phyloP scores from a whole-genome alignment of 805 yeast genomes.

The Metschnikowia rubicola region DNA sequence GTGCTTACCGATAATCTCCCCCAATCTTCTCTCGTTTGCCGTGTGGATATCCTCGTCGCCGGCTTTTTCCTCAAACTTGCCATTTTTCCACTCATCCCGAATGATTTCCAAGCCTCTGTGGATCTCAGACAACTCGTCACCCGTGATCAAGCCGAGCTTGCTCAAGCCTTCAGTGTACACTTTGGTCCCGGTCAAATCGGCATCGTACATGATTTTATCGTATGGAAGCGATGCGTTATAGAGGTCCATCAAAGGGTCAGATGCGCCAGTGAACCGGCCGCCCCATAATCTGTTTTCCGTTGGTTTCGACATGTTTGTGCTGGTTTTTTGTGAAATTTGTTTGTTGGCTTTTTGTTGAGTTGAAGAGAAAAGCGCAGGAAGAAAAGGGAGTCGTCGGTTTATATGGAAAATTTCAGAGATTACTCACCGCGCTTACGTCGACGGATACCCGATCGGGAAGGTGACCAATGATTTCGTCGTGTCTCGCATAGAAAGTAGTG shows the following conservation, averaged over 20 bases:
- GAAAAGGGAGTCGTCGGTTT: not conserved
- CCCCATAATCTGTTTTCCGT: slow-evolving; percentile 89
- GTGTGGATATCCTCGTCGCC: slow-evolving; percentile 99
- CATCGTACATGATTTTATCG: slow-evolving; percentile 91
- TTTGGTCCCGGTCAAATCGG: slow-evolving; percentile 90
- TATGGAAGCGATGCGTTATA: slow-evolving; percentile 97
- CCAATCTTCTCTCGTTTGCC: slow-evolving; percentile 95
- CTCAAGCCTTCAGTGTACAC: slow-evolving; percentile 86
- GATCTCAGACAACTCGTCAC: slow-evolving; percentile 72
- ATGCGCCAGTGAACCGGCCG: slow-evolving; percentile 94
- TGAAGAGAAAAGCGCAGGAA: not conserved
- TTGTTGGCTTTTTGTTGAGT: not conserved
- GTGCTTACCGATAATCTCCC: slow-evolving; percentile 89
- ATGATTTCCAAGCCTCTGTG: slow-evolving; percentile 77
- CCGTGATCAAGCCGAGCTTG: slow-evolving; percentile 71
- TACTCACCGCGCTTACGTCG: slow-evolving; percentile 23
- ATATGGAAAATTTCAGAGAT: slow-evolving; percentile 12
- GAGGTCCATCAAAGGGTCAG: slow-evolving; percentile 96
- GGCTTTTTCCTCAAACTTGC: slow-evolving; percentile 65
- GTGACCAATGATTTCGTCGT: not conserved
- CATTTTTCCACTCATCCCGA: slow-evolving; percentile 75
- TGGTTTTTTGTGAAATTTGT: no score
- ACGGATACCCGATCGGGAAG: slow-evolving; percentile 10
- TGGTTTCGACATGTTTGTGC: slow-evolving; percentile 32
- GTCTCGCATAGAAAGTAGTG: no score